Evolutionary conservation across 2,329 filamentous ascomycete genomes (phyloP), one percentile per base, ranked within the genome.

Genomic region (Fusarium algeriense): DNA sequence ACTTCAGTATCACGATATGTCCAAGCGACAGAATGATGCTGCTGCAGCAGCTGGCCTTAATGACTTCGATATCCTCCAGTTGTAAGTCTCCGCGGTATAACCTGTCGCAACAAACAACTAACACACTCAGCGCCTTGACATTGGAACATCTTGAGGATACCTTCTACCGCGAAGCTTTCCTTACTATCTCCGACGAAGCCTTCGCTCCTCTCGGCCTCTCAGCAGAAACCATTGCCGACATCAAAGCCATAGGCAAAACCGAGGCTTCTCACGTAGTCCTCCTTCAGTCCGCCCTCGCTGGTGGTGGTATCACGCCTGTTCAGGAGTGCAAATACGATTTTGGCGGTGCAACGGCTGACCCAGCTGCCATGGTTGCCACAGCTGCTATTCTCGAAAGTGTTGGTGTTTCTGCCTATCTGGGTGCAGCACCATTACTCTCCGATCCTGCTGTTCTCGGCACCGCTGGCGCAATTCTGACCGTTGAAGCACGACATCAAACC

Each of bases 241-340:
- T 93, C 56, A 85, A 89, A 80, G 79, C 83, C 60, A 88, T 93
- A 64, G 89, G 89, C 70, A 75, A 83, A 64, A 91, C 89, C 30
- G 92, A 94, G 80, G 82, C 86, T 50, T 84, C 76, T 40, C 81
- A 82, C 75, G 81, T 82, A 46, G 75, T 73, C 11, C 75, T 81
- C 59, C 76, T 83, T 40, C 87, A 88, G 73, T 84, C 68, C 7
- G 71, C 74, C 23, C 69, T 76, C 37, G 87, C 88, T 14, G 86
- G 87, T 69, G 86, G 85, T 44, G 91, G 91, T 67, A 85, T 88
- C 64, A 83, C 88, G 76, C 91, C 92, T 34, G 91, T 93, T 8
- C 83, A 88, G 78, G 86, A 89, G 10, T 94, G 92, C 86, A 83
- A 84, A 57, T 94, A 94, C 84, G 88, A 92, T 83, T 94, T 94